Conservation (phyloP, 1,284 basidiomycete genomes). For the Moesziomyces sp. region DNA sequence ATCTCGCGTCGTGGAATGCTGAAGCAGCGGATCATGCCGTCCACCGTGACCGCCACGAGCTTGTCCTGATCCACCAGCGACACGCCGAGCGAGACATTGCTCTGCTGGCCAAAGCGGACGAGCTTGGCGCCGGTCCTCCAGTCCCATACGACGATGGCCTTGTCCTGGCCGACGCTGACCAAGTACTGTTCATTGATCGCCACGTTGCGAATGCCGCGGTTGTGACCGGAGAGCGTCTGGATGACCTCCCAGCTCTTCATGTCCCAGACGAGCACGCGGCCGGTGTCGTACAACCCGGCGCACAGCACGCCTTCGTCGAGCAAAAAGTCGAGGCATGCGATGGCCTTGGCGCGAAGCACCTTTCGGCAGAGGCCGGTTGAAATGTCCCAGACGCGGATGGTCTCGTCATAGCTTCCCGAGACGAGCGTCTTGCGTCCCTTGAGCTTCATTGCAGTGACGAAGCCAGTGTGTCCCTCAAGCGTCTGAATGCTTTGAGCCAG, state of each 20-base stretch:
- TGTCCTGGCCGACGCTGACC: conserved; percentile 86
- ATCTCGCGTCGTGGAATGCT: conserved; percentile 86
- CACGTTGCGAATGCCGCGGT: conserved; percentile 78
- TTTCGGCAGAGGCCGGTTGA: conserved; percentile 81
- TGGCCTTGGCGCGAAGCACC: conserved; percentile 82
- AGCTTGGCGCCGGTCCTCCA: conserved; percentile 78
- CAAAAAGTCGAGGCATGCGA: conserved; percentile 88
- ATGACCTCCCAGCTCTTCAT: conserved; percentile 65
- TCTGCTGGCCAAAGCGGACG: conserved; percentile 90
- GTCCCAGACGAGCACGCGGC: conserved; percentile 68
- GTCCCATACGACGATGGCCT: conserved; percentile 88
- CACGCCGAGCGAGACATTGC: conserved; percentile 88
- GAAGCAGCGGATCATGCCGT: conserved; percentile 88
- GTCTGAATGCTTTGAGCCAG: conserved; percentile 81
- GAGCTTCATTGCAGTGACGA: conserved; percentile 84
- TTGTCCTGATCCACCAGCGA: conserved; percentile 78
- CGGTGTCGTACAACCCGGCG: conserved; percentile 90
- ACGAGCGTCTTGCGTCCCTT: conserved; percentile 76
- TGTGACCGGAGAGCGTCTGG: conserved; percentile 78
- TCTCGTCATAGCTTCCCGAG: conserved; percentile 87
- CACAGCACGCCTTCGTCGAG: conserved; percentile 87
- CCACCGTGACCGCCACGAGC: conserved; percentile 87
- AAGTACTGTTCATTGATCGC: conserved; percentile 85
- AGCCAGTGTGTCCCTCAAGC: conserved; percentile 84
- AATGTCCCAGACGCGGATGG: conserved; percentile 60